Percentiles rank a stretch among this genome's conserved stretches.
These are phyloP conservation scores for Ustilago nuda DNA, from an alignment of 1,284 basidiomycete species.

Conservation along the genomic window DNA sequence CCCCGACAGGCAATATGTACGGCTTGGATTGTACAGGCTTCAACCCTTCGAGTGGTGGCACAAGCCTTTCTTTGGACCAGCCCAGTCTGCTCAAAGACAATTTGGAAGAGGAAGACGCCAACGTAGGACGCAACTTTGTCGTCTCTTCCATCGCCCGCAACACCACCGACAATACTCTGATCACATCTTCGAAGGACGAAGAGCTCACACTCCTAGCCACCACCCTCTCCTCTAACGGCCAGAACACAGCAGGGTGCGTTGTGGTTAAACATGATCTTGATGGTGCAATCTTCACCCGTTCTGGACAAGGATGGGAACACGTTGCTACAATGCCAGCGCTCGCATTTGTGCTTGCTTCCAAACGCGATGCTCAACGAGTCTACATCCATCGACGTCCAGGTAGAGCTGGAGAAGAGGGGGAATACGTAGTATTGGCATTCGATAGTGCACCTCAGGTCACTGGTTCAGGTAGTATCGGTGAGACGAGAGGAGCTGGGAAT, in stretches of 20 bases:
- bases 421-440: slow-evolving; percentile 46
- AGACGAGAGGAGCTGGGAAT: slow-evolving; percentile 47
- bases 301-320: slow-evolving; percentile 77
- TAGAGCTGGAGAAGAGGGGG: background rate
- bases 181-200: slow-evolving; percentile 4
- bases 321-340: slow-evolving; percentile 84
- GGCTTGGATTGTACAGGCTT: slow-evolving; percentile 27
- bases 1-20: slow-evolving; percentile 72
- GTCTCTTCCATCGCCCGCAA: slow-evolving; percentile 72
- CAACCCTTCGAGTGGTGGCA: slow-evolving; percentile 5
- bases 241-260: background rate
- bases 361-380: slow-evolving; percentile 71
- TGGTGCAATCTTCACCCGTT: slow-evolving; percentile 77
- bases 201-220: slow-evolving; percentile 21
- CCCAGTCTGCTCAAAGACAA: slow-evolving; percentile 82
- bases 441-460: slow-evolving; percentile 48
- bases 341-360: slow-evolving; percentile 92
- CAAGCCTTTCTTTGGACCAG: slow-evolving; percentile 25
- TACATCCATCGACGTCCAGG: slow-evolving; percentile 30
- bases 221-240: background rate
- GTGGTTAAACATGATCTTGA: slow-evolving; percentile 85
- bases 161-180: background rate
- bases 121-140: slow-evolving; percentile 75
- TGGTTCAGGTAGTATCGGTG: slow-evolving; percentile 11
- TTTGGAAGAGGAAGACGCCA: slow-evolving; percentile 82